These are phyloP conservation scores for Didymella segeticola DNA, from an alignment of 2,329 filamentous ascomycete species.

Conservation along the genomic window DNA sequence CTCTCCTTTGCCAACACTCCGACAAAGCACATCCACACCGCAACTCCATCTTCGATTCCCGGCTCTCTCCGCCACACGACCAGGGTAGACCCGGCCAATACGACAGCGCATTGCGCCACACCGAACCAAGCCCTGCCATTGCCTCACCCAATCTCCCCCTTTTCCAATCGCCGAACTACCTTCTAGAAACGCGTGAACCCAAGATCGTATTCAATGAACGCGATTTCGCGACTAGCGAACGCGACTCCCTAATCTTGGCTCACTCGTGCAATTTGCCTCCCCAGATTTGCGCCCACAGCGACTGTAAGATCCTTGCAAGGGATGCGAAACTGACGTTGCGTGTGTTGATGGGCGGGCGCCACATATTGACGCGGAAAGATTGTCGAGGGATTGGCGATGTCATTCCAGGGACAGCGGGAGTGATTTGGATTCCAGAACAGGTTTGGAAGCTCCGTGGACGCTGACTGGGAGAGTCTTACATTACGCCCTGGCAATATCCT, in stretches of 20 bases:
- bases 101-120: constrained; percentile 24
- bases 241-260: constrained; percentile 11
- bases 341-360: constrained; percentile 18
- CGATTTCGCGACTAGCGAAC: constrained; percentile 5
- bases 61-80: constrained; percentile 10
- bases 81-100: constrained; percentile 19
- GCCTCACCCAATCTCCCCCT: constrained; percentile 19
- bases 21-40: constrained; percentile 13
- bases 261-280: constrained; percentile 17
- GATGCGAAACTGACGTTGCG: constrained; percentile 11
- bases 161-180: constrained; percentile 16
- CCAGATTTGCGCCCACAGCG: constrained; percentile 16
- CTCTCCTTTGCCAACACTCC: neutral
- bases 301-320: constrained; percentile 26
- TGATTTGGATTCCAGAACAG: constrained; percentile 7
- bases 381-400: neutral
- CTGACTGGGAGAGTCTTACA: neutral
- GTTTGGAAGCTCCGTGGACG: constrained; percentile 1
- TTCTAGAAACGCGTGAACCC: constrained; percentile 18
- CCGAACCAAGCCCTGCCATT: constrained; percentile 18
- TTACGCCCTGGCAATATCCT: constrained; percentile 32
- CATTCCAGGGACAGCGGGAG: constrained; percentile 5
- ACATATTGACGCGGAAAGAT: constrained; percentile 7
- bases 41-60: constrained; percentile 13
- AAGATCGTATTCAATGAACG: constrained; percentile 7